Percentiles rank a stretch among this genome's conserved stretches.
Conservation (phyloP, 495 filamentous ascomycete species). For the Staphylotrichum tortipilum region DNA sequence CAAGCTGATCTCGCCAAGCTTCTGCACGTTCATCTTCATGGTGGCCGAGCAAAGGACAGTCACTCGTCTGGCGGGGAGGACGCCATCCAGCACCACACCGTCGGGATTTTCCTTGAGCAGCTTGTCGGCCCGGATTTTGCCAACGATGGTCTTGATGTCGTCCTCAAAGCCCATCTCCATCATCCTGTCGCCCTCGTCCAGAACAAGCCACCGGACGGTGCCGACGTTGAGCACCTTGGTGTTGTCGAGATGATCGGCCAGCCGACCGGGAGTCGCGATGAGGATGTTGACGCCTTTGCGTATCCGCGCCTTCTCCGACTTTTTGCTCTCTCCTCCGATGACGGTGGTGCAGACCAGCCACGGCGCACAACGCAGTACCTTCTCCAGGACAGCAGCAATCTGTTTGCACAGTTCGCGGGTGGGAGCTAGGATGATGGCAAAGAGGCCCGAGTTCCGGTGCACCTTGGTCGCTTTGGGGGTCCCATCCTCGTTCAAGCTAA, state of each 20-base stretch:
- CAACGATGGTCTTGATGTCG: slow-evolving; percentile 68
- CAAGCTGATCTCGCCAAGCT: slow-evolving; percentile 84
- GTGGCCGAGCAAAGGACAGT: slow-evolving; percentile 95
- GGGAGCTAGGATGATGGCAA: slow-evolving; percentile 84
- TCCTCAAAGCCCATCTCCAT: slow-evolving; percentile 98
- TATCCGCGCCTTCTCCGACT: slow-evolving; percentile 87
- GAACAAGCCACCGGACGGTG: slow-evolving; percentile 82
- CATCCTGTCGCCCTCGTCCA: slow-evolving; percentile 91
- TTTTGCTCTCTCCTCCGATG: slow-evolving; percentile 94
- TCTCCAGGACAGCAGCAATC: slow-evolving; percentile 75
- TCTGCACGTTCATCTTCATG: slow-evolving; percentile 92
- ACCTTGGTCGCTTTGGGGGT: slow-evolving; percentile 39
- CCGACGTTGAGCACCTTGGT: slow-evolving; percentile 82
- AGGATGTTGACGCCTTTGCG: slow-evolving; percentile 92
- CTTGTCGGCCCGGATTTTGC: slow-evolving; percentile 55
- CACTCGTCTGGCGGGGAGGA: slow-evolving; percentile 64
- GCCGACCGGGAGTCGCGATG: slow-evolving; percentile 83
- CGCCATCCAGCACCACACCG: slow-evolving; percentile 37
- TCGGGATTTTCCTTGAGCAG: slow-evolving; percentile 31
- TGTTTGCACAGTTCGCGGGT: slow-evolving; percentile 92
- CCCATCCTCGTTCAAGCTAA: slow-evolving; percentile 50
- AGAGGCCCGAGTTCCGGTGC: slow-evolving; percentile 78
- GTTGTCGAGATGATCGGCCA: slow-evolving; percentile 85
- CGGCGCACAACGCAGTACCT: slow-evolving; percentile 66
- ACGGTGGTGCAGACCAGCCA: slow-evolving; percentile 91